Evolutionary conservation across 306 rosid species (phyloP).

Genomic region (Prunus davidiana): DNA sequence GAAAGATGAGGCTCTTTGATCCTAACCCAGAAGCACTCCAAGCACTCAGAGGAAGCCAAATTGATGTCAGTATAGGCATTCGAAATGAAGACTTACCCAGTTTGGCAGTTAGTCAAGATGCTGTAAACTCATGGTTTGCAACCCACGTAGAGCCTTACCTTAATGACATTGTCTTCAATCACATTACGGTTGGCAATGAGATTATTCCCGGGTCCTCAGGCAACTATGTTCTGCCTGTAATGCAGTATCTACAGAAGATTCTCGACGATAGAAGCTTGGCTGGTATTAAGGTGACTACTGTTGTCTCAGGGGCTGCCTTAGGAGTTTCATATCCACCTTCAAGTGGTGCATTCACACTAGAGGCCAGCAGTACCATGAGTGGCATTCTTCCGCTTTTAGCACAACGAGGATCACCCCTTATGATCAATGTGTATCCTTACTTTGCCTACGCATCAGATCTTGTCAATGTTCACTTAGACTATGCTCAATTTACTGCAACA

Average conservation of each 20-base stretch:
- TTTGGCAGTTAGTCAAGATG: conserved; percentile 16
- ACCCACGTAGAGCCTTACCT: conserved; percentile 22
- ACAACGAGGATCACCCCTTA: conserved; percentile 12
- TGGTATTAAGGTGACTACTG: conserved; percentile 31
- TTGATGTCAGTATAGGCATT: conserved; percentile 10
- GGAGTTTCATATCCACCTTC: conserved; percentile 29
- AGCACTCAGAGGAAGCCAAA: conserved; percentile 14
- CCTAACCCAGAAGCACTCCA: conserved; percentile 18
- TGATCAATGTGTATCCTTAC: conserved; percentile 43
- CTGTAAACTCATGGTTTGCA: conserved; percentile 23
- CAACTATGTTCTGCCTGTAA: conserved; percentile 11
- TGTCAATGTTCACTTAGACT: conserved; percentile 9
- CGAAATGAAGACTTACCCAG: conserved; percentile 1
- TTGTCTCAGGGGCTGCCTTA: conserved; percentile 5
- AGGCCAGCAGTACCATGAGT: not conserved
- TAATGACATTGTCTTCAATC: conserved; percentile 2
- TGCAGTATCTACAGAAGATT: conserved; percentile 8
- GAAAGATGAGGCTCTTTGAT: conserved; percentile 26
- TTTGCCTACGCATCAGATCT: conserved; percentile 34
- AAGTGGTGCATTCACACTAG: conserved; percentile 2
- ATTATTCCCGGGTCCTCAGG: conserved; percentile 17
- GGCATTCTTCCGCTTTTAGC: conserved; percentile 26
- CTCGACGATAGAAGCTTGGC: not conserved
- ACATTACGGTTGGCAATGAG: conserved; percentile 31
- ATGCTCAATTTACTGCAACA: conserved; percentile 5